A percentile compares a stretch with the other conserved stretches of the same genome.
These are phyloP conservation scores for Grosmannia penicillata DNA, from an alignment of 2,329 filamentous ascomycete species.

Conservation along the genomic window DNA sequence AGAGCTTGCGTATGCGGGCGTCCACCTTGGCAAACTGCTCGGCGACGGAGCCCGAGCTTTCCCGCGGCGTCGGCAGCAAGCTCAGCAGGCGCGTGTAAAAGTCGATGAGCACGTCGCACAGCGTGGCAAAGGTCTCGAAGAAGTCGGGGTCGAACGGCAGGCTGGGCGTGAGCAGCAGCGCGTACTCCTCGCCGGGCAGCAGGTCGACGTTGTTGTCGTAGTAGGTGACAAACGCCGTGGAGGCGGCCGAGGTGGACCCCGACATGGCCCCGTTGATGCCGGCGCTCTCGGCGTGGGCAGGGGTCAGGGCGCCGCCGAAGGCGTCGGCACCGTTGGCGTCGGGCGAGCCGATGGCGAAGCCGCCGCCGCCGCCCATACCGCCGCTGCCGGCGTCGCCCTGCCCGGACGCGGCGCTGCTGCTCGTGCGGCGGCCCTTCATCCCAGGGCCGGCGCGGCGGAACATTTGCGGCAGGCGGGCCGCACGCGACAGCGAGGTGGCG, in stretches of 20 bases:
- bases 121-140: slow-evolving; percentile 86
- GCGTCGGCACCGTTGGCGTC: slow-evolving; percentile 31
- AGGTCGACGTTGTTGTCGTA: slow-evolving; percentile 50
- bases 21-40: slow-evolving; percentile 89
- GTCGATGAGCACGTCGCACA: slow-evolving; percentile 92
- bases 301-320: slow-evolving; percentile 9
- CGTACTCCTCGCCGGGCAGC: slow-evolving; percentile 73
- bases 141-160: slow-evolving; percentile 96
- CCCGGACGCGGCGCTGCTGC: slow-evolving; percentile 30
- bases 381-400: slow-evolving; percentile 9
- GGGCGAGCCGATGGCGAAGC: slow-evolving; percentile 14
- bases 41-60: slow-evolving; percentile 55
- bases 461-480: slow-evolving; percentile 67
- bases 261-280: too few relatives aligned
- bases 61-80: slow-evolving; percentile 59
- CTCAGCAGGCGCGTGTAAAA: slow-evolving; percentile 68
- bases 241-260: slow-evolving; percentile 15
- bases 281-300: too few relatives aligned
- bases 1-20: slow-evolving; percentile 69
- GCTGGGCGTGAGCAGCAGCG: slow-evolving; percentile 75
- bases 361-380: slow-evolving; percentile 13
- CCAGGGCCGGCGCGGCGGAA: slow-evolving; percentile 51
- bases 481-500: slow-evolving; percentile 53
- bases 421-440: slow-evolving; percentile 40
- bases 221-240: slow-evolving; percentile 19